Conservation (phyloP, 192 early-diverging fungal species). For the Coemansia sp. region DNA sequence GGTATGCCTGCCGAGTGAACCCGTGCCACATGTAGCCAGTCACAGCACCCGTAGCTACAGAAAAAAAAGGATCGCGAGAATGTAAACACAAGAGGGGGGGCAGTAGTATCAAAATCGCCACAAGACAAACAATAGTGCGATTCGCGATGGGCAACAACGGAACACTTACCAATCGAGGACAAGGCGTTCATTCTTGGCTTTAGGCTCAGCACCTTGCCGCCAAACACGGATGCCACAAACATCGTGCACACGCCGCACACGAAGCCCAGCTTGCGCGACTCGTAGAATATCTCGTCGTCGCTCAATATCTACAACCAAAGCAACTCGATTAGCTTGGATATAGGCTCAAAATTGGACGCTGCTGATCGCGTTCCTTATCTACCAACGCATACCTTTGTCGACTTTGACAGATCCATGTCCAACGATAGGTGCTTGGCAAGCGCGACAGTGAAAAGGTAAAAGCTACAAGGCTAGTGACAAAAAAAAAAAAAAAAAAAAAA, state of each 20-base stretch:
- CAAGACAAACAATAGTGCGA: background rate
- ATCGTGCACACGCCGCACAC: constrained; percentile 37
- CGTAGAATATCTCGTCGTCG: constrained; percentile 41
- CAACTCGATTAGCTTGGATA: background rate
- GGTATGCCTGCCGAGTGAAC: constrained; percentile 48
- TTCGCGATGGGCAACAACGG: background rate
- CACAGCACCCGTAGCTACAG: constrained; percentile 44
- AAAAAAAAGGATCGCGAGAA: background rate
- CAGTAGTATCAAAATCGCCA: constrained; percentile 1
- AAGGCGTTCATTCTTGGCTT: constrained; percentile 24
- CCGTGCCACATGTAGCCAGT: constrained; percentile 55
- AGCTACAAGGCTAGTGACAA: background rate
- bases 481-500: no score
- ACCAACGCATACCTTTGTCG: constrained; percentile 3
- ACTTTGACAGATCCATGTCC: background rate
- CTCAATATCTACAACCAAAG: constrained; percentile 37
- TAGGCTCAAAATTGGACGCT: background rate
- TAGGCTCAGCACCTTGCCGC: constrained; percentile 35
- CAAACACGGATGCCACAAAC: constrained; percentile 46
- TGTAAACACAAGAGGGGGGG: background rate
- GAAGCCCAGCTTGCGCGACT: constrained; percentile 50
- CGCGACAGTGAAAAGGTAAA: background rate
- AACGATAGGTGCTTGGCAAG: background rate
- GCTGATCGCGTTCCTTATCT: background rate
- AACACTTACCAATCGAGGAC: constrained; percentile 37